Percentiles rank a stretch among this genome's conserved stretches.
phyloP scores from a whole-genome alignment of 176 grass and related monocot species.

The Panicum miliaceum region DNA sequence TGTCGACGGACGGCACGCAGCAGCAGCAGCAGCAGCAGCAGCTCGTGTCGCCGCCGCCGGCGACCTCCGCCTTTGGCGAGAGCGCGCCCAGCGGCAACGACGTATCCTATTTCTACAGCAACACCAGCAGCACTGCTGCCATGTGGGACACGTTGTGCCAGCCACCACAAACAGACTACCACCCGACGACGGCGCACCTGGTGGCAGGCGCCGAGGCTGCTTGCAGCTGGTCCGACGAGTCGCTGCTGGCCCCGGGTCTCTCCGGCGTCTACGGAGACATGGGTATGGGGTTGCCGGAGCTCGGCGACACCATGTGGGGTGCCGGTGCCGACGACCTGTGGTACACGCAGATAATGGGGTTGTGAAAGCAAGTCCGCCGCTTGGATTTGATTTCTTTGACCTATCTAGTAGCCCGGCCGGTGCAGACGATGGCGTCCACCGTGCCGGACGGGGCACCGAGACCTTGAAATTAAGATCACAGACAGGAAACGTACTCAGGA shows the following conservation, averaged over 20 bases:
- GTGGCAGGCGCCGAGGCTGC: neutral
- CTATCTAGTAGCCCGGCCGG: neutral
- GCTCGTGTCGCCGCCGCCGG: conserved; percentile 8
- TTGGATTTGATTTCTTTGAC: neutral
- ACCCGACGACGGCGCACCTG: neutral
- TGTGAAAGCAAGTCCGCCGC: conserved; percentile 35
- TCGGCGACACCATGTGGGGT: conserved; percentile 63
- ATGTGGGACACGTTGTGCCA: conserved; percentile 34
- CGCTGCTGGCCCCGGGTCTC: conserved; percentile 32
- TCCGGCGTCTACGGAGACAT: conserved; percentile 38
- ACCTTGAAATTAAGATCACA: neutral
- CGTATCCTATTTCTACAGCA: neutral
- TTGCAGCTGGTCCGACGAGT: conserved; percentile 57
- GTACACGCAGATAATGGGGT: conserved; percentile 52
- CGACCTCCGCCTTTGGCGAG: neutral
- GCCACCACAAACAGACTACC: neutral
- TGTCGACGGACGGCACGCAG: conserved; percentile 37
- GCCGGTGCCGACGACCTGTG: conserved; percentile 59
- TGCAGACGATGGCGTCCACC: neutral
- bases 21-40: neutral
- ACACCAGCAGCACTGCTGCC: neutral
- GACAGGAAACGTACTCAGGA: neutral
- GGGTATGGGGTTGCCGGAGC: conserved; percentile 45
- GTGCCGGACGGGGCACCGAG: neutral
- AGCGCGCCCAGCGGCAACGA: conserved; percentile 28